Percentiles rank a stretch among this genome's conserved stretches.
Conservation (phyloP, 495 filamentous ascomycete species). For the Tuber melanosporum region DNA sequence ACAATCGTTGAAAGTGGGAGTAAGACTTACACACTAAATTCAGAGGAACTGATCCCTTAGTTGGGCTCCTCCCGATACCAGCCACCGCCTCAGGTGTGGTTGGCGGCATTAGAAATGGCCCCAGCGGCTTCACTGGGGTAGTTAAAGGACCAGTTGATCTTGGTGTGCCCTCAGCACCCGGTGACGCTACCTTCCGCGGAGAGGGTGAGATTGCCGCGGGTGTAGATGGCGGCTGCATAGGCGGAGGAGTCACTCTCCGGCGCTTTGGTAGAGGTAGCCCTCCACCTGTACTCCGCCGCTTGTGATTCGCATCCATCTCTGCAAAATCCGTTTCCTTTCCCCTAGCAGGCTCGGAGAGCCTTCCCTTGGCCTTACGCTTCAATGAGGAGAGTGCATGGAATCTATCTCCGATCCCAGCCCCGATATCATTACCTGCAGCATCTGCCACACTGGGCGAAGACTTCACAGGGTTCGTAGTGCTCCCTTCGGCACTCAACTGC, state of each 20-base stretch:
- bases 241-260: not conserved
- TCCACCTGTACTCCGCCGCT: not conserved
- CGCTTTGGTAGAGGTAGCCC: not conserved
- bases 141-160: not conserved
- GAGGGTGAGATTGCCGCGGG: not conserved
- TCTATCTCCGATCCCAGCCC: not conserved
- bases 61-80: not conserved
- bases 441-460: not conserved
- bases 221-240: not conserved
- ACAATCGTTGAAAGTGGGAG: not conserved
- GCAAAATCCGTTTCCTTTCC: not conserved
- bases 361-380: not conserved
- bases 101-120: not conserved
- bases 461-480: not conserved
- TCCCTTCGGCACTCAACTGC: not conserved
- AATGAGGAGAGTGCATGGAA: not conserved
- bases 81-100: not conserved
- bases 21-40: not conserved
- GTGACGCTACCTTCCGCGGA: not conserved
- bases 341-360: not conserved
- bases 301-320: not conserved
- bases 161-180: not conserved
- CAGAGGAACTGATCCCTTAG: not conserved
- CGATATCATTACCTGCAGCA: not conserved
- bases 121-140: not conserved